phyloP scores from a whole-genome alignment of 139 green algal species.

The Haematococcus lacustris region DNA sequence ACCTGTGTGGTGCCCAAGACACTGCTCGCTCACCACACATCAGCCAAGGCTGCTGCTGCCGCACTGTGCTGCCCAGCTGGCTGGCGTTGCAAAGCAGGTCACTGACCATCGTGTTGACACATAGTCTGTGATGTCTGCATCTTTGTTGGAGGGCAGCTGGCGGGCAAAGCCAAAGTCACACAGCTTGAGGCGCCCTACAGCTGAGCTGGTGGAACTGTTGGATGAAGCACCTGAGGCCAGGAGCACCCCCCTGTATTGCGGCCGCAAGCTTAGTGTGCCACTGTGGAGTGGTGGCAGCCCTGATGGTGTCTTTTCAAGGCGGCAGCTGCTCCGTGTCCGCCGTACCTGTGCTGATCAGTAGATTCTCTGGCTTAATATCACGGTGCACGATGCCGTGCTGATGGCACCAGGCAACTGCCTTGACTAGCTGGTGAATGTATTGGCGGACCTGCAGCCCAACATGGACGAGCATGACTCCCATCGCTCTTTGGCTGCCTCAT shows the following conservation, averaged over 20 bases:
- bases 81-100: no score
- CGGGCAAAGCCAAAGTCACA: constrained; percentile 94
- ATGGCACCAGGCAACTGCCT: constrained; percentile 66
- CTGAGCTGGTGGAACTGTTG: no score
- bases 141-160: constrained; percentile 29
- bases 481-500: neutral
- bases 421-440: constrained; percentile 71
- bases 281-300: no score
- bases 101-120: constrained; percentile 94
- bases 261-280: no score
- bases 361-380: constrained; percentile 83
- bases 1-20: no score
- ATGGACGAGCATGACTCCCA: neutral
- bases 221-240: no score
- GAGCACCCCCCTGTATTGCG: no score
- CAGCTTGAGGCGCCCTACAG: constrained; percentile 85
- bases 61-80: no score
- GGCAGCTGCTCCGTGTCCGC: neutral
- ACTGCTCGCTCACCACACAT: no score
- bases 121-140: constrained; percentile 73
- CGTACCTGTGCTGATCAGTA: constrained; percentile 55
- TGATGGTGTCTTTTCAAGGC: no score
- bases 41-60: no score
- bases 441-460: constrained; percentile 25
- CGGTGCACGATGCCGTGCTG: constrained; percentile 60